These are phyloP conservation scores for Micractinium conductrix DNA, from an alignment of 139 green algal genomes.

Conservation along the genomic window DNA sequence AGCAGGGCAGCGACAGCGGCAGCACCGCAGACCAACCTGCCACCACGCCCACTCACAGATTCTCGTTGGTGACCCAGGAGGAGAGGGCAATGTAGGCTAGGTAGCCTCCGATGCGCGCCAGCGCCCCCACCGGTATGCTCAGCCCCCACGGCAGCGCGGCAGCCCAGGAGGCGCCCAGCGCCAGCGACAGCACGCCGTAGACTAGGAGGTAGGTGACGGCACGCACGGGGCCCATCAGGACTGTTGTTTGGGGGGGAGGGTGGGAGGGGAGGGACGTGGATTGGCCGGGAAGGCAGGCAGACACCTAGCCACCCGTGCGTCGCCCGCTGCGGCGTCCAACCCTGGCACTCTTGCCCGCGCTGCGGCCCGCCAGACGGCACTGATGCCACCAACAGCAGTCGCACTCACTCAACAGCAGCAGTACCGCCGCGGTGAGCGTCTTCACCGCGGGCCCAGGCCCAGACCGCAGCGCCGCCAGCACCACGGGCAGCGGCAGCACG, in stretches of 20 bases:
- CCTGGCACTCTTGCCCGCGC: neutral
- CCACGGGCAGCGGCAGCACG: constrained; percentile 84
- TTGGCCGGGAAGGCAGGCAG: neutral
- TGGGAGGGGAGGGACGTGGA: neutral
- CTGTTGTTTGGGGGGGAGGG: constrained; percentile 37
- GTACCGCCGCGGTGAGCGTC: constrained; percentile 72
- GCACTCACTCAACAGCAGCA: constrained; percentile 79
- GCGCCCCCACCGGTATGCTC: constrained; percentile 41
- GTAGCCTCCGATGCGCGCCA: constrained; percentile 67
- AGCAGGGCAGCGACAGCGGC: too few relatives aligned
- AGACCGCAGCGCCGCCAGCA: constrained; percentile 72
- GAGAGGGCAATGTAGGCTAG: constrained; percentile 69
- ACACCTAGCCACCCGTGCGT: neutral
- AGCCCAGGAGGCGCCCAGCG: constrained; percentile 60
- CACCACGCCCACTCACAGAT: constrained; percentile 59
- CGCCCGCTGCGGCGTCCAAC: neutral
- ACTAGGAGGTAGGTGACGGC: constrained; percentile 76
- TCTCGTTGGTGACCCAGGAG: constrained; percentile 78
- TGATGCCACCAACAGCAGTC: neutral
- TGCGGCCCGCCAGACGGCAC: neutral
- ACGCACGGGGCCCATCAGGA: constrained; percentile 83
- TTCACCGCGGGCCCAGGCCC: constrained; percentile 60
- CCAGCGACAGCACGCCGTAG: constrained; percentile 73
- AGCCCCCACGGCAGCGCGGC: constrained; percentile 49
- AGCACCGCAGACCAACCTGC: too few relatives aligned